phyloP scores from a whole-genome alignment of 345 rosid species.

The Firmiana major region DNA sequence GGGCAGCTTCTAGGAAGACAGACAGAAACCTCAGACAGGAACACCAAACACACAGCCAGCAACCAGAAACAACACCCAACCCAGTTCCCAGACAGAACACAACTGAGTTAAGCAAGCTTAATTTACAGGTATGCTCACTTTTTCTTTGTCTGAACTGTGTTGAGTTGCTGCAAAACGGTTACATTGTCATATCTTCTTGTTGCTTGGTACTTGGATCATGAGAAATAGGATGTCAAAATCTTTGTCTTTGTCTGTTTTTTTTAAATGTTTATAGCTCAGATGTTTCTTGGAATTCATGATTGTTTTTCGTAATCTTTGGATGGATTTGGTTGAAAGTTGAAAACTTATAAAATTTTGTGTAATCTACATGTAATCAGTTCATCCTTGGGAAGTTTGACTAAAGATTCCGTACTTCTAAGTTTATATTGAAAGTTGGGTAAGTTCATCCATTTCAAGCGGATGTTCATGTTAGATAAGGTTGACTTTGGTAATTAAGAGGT shows the following conservation, averaged over 20 bases:
- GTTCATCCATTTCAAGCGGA: no score
- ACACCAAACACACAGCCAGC: neutral
- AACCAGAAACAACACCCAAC: neutral
- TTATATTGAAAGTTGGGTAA: neutral
- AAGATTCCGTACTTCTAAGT: neutral
- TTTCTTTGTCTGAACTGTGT: neutral
- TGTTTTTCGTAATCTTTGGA: neutral
- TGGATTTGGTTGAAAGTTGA: neutral
- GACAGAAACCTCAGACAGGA: neutral
- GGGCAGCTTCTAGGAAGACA: neutral
- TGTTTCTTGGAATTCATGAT: neutral
- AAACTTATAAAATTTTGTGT: neutral
- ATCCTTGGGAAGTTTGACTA: neutral
- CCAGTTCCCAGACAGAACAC: neutral
- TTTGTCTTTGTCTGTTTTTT: neutral
- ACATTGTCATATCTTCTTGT: neutral
- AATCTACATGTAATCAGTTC: neutral
- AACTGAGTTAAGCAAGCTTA: neutral
- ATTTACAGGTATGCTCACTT: constrained; percentile 1
- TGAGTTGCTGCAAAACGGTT: neutral
- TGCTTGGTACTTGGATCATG: neutral
- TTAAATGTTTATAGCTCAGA: neutral
- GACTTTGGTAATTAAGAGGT: neutral
- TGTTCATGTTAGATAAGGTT: neutral
- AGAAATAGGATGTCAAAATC: neutral